These are phyloP conservation scores for Talaromyces trachyspermus DNA, from an alignment of 495 filamentous ascomycete species.

Conservation along the genomic window DNA sequence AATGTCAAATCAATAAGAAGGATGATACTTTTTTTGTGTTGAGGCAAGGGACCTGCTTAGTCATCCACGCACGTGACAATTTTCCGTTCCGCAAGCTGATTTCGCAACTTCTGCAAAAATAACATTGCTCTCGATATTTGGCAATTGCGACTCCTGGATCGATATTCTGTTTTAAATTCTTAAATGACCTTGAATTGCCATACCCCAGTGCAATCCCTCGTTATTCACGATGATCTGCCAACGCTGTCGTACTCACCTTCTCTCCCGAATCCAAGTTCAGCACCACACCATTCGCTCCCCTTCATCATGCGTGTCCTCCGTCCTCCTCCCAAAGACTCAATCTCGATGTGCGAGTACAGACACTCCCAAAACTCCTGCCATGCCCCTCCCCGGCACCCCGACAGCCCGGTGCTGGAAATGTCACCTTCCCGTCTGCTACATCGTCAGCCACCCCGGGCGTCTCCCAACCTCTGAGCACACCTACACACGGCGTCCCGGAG, in stretches of 20 bases:
- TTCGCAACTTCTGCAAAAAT: constrained; percentile 6
- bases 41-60: neutral
- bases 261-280: constrained; percentile 28
- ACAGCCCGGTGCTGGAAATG: constrained; percentile 36
- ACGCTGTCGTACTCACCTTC: constrained; percentile 37
- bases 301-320: constrained; percentile 23
- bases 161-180: no score
- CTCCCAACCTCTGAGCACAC: constrained; percentile 40
- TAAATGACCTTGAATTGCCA: no score
- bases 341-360: constrained; percentile 32
- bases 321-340: constrained; percentile 26
- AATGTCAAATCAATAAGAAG: neutral
- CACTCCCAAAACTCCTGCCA: constrained; percentile 39
- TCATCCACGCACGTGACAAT: constrained; percentile 1
- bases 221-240: constrained; percentile 37
- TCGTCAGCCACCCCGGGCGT: constrained; percentile 39
- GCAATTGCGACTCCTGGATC: no score
- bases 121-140: constrained; percentile 4
- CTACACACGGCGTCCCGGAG: constrained; percentile 25
- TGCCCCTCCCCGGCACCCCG: constrained; percentile 42
- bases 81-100: neutral
- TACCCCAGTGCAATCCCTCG: no score
- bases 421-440: constrained; percentile 25
- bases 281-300: constrained; percentile 23
- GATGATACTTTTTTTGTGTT: neutral